Evolutionary conservation across 495 filamentous ascomycete genomes (phyloP).

Genomic region (Penicillium cataractarum): DNA sequence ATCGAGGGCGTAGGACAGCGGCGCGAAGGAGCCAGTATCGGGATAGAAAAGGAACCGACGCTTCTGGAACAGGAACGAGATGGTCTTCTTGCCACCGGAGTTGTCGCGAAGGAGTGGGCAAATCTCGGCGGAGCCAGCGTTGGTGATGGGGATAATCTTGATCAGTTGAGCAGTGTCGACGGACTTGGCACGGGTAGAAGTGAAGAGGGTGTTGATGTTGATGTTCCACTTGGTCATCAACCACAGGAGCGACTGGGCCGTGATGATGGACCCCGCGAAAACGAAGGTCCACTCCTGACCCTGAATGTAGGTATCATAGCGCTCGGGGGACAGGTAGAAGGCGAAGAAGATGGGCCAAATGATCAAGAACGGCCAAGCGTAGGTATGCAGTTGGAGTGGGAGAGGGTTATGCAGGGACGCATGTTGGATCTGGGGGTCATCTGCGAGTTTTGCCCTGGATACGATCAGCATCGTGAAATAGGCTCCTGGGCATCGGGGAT

Average conservation of each 20-base stretch:
- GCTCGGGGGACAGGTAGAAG: constrained; percentile 77
- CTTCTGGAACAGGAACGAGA: constrained; percentile 97
- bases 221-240: constrained; percentile 98
- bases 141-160: constrained; percentile 89
- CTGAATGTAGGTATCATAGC: constrained; percentile 87
- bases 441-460: constrained; percentile 75
- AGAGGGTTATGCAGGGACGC: constrained; percentile 89
- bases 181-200: constrained; percentile 69
- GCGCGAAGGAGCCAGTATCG: constrained; percentile 70
- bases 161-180: constrained; percentile 81
- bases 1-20: constrained; percentile 85
- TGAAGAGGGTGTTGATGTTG: constrained; percentile 80
- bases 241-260: constrained; percentile 86
- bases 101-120: constrained; percentile 76
- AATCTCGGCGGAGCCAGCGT: constrained; percentile 89
- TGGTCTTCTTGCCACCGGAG: constrained; percentile 68
- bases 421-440: constrained; percentile 84
- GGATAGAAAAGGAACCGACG: constrained; percentile 87
- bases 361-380: constrained; percentile 88
- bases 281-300: constrained; percentile 97
- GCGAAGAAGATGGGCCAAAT: constrained; percentile 90
- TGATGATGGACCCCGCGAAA: constrained; percentile 84
- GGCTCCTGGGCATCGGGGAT: neutral
- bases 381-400: constrained; percentile 77
- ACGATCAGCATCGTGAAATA: constrained; percentile 24